Evolutionary conservation across 1,284 basidiomycete genomes (phyloP), one percentile per base, ranked within the genome.

Genomic region (Sporisorium graminicola): DNA sequence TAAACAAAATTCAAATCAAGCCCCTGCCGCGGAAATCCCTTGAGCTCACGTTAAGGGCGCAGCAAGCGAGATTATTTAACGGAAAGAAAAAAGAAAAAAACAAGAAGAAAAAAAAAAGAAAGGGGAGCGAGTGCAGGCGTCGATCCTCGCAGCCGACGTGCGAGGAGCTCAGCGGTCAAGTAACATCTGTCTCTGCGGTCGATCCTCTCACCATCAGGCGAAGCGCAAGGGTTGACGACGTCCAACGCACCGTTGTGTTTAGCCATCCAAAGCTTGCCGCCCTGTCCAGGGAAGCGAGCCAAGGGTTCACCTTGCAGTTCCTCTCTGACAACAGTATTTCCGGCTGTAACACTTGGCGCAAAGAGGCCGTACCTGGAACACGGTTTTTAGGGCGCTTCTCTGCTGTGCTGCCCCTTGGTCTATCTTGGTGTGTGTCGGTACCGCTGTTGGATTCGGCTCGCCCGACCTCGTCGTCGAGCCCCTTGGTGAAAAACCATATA

Each of bases 331-430:
- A 27, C 46, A 47, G 46, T 12, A 10, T 47, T 27, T 27, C 46
- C 43, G 50, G 50, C 47, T 49, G 51, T 49, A 27, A 29, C 40
- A 53, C 31, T n/a, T 33, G 55, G 47, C 40, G 58, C n/a, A n/a
- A 27, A 40, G 24, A 60, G 13, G 53, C 52, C n/a, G 33, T 52
- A 42, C 52, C 52, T 60, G 24, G 27, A 35, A 44, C 24, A 44
- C 58, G 29, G 62, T 31, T 54, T 71, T 62, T 65, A 71, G 68
- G 68, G 58, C 58, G 33, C 61, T 49, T 22, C 40, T 60, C 61
- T 51, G 37, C 18, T 49, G 29, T 33, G 27, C 44, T n/a, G 40
- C 59, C 46, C 31, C n/a, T 22, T 26, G 24, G 26, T 16, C 12
- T 29, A 26, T n/a, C 13, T 49, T 16, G 22, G 51, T 8, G 7